Conservation (phyloP, 192 early-diverging fungal genomes). For the Podochytrium sp. region DNA sequence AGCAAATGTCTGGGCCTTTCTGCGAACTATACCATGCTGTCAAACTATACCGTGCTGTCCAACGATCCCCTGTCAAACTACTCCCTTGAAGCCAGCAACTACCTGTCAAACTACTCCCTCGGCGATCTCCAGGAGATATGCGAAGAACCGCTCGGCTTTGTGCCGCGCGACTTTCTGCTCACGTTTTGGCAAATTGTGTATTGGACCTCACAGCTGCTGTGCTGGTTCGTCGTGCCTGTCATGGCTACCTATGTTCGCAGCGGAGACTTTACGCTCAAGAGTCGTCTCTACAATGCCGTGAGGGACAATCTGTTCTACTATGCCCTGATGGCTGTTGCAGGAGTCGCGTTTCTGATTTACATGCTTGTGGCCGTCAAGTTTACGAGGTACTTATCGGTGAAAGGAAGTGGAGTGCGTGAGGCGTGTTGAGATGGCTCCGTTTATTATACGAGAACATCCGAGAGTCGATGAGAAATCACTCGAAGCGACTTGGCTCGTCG, state of each 20-base stretch:
- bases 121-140: slow-evolving; percentile 47
- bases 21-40: background rate
- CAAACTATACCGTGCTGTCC: background rate
- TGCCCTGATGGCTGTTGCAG: slow-evolving; percentile 68
- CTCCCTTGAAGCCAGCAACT: background rate
- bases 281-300: slow-evolving; percentile 71
- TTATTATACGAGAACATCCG: no score
- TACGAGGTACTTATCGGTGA: slow-evolving; percentile 9
- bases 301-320: slow-evolving; percentile 87
- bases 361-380: slow-evolving; percentile 54
- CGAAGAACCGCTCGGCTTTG: slow-evolving; percentile 77
- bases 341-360: slow-evolving; percentile 75
- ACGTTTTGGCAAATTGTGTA: slow-evolving; percentile 85
- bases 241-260: slow-evolving; percentile 59
- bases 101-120: no score
- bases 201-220: slow-evolving; percentile 87
- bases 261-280: slow-evolving; percentile 78
- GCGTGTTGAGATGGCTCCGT: no score
- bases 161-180: slow-evolving; percentile 68
- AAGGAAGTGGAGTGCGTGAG: no score
- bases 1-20: no score
- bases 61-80: background rate
- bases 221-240: slow-evolving; percentile 65
- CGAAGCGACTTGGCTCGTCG: no score
- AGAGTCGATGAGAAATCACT: no score